phyloP scores from a whole-genome alignment of 768 basidiomycete genomes.

The Plicaturopsis crispa region DNA sequence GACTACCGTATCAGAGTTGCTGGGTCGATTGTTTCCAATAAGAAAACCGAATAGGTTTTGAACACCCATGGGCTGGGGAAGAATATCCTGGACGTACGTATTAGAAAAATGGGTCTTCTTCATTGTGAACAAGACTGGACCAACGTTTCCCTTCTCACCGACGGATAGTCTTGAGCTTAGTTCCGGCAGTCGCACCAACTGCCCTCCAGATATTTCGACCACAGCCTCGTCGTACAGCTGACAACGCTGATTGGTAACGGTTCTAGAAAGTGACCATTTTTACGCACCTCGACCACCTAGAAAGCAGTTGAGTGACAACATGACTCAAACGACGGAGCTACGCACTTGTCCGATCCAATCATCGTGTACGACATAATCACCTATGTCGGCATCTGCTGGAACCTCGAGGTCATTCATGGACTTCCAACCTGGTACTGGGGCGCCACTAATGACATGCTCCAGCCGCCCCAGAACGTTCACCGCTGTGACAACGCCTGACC shows the following conservation, averaged over 20 bases:
- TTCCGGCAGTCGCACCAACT: slow-evolving; percentile 69
- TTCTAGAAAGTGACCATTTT: neutral
- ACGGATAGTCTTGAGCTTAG: slow-evolving; percentile 68
- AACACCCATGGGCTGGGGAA: slow-evolving; percentile 44
- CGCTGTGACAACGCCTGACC: slow-evolving; percentile 67
- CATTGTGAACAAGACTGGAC: slow-evolving; percentile 15
- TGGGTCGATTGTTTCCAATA: slow-evolving; percentile 33
- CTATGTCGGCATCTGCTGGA: slow-evolving; percentile 56
- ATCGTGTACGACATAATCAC: slow-evolving; percentile 75
- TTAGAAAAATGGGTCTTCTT: slow-evolving; percentile 3
- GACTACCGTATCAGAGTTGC: slow-evolving; percentile 54
- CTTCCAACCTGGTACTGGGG: slow-evolving; percentile 57
- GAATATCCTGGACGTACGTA: slow-evolving; percentile 46
- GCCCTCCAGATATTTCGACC: slow-evolving; percentile 56
- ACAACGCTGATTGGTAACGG: neutral
- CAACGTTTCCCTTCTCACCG: slow-evolving; percentile 69
- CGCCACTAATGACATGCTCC: slow-evolving; percentile 66
- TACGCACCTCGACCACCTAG: slow-evolving; percentile 72
- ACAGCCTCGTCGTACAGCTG: slow-evolving; percentile 82
- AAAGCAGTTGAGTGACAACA: slow-evolving; percentile 8
- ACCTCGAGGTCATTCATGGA: slow-evolving; percentile 48
- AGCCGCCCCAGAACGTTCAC: slow-evolving; percentile 58
- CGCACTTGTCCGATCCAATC: slow-evolving; percentile 89
- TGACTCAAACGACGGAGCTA: slow-evolving; percentile 3
- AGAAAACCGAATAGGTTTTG: slow-evolving; percentile 40